These are phyloP conservation scores for Aspergillus coremiiformis DNA, from an alignment of 495 filamentous ascomycete species.

Conservation along the genomic window DNA sequence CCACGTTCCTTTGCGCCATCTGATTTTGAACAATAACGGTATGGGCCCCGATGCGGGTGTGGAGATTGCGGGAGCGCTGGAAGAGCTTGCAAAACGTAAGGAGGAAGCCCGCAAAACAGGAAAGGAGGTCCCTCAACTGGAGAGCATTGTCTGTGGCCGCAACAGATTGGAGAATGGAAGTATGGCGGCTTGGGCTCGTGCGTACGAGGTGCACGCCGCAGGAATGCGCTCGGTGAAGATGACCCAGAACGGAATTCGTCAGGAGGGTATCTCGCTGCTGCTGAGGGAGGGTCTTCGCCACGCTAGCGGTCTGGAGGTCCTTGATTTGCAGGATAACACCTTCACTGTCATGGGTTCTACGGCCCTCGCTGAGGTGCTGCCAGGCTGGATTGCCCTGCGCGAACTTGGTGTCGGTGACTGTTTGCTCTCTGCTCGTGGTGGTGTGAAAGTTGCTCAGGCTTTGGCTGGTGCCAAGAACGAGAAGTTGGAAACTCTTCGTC, in stretches of 20 bases:
- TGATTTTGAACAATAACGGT: slow-evolving; percentile 98
- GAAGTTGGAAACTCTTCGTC: slow-evolving; percentile 67
- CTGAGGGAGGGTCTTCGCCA: slow-evolving; percentile 68
- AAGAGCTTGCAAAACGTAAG: slow-evolving; percentile 72
- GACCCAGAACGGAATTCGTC: slow-evolving; percentile 96
- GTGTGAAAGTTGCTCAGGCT: slow-evolving; percentile 61
- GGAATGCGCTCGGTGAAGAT: slow-evolving; percentile 81
- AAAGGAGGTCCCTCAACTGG: slow-evolving; percentile 67
- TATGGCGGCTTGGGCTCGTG: slow-evolving; percentile 89
- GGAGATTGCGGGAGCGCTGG: slow-evolving; percentile 71
- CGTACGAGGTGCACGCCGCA: slow-evolving; percentile 69
- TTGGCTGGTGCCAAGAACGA: slow-evolving; percentile 67
- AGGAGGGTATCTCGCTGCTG: slow-evolving; percentile 77
- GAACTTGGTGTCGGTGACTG: slow-evolving; percentile 90
- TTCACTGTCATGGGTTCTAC: slow-evolving; percentile 76
- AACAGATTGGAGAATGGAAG: slow-evolving; percentile 92
- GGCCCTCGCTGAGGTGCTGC: slow-evolving; percentile 67
- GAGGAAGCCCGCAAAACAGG: slow-evolving; percentile 61
- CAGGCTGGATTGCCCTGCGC: slow-evolving; percentile 63
- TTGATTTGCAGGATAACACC: slow-evolving; percentile 97
- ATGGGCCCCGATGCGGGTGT: slow-evolving; percentile 84
- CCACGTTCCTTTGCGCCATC: slow-evolving; percentile 80
- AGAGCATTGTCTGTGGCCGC: slow-evolving; percentile 91
- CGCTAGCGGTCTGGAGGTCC: slow-evolving; percentile 53
- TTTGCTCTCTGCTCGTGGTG: slow-evolving; percentile 72